These are phyloP conservation scores for Suhomyces taliae DNA, from an alignment of 1,139 yeast genomes.

Conservation along the genomic window DNA sequence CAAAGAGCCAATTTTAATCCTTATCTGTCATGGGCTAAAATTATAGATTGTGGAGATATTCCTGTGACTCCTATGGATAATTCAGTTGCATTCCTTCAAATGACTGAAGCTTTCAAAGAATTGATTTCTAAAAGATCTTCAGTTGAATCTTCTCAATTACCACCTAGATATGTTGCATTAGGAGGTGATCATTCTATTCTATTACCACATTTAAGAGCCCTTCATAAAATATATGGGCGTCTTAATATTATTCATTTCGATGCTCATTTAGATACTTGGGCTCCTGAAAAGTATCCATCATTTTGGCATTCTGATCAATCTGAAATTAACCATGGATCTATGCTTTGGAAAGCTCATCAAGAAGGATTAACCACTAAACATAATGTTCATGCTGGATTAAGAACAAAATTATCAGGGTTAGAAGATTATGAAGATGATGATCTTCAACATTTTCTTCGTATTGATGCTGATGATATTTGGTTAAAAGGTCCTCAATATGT, in stretches of 20 bases:
- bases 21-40: slow-evolving; percentile 63
- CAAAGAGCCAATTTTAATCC: slow-evolving; percentile 66
- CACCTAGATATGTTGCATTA: slow-evolving; percentile 66
- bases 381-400: slow-evolving; percentile 70
- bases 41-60: slow-evolving; percentile 79
- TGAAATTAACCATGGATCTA: slow-evolving; percentile 74
- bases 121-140: slow-evolving; percentile 39
- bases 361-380: slow-evolving; percentile 60
- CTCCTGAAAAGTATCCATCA: slow-evolving; percentile 64
- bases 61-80: slow-evolving; percentile 82
- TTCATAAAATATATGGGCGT: slow-evolving; percentile 59
- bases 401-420: slow-evolving; percentile 65
- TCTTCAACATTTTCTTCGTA: slow-evolving; percentile 60
- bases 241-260: slow-evolving; percentile 73
- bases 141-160: slow-evolving; percentile 17
- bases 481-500: slow-evolving; percentile 57
- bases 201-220: slow-evolving; percentile 67
- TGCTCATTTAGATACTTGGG: slow-evolving; percentile 81
- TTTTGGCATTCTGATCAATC: slow-evolving; percentile 68
- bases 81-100: slow-evolving; percentile 63
- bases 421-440: slow-evolving; percentile 68
- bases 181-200: slow-evolving; percentile 82
- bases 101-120: slow-evolving; percentile 67
- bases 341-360: slow-evolving; percentile 74
- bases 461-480: slow-evolving; percentile 72